Base-by-base conservation (phyloP, 2,329 filamentous ascomycete genomes). In the Aspergillus caelatus region DNA sequence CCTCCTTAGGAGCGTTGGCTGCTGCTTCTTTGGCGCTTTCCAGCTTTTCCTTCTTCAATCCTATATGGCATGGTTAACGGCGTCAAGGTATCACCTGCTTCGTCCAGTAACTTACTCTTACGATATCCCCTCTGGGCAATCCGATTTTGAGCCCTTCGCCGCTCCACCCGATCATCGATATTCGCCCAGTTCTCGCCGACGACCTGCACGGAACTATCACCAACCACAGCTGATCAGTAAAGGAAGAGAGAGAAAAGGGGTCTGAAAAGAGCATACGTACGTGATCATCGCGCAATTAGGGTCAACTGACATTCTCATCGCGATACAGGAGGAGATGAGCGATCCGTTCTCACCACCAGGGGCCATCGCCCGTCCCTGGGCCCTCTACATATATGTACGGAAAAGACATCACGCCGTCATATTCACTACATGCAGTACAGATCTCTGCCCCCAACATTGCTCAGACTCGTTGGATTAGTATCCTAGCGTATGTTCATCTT, bases 61-160 rank as follows among this genome's bases (percentile, higher is more conserved):
- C 45, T 48, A 28, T 12, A 21, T 19, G 5, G 7, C 23, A 26
- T 3, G 21, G 23, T 48, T 48, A 48, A 48, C 21, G 14, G 21
- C 9, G 4, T 26, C 5, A 14, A 19, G 45, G 2, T 3, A 28
- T 48, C 12, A n/a, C 1, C 8, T 41, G 1, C 16, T 9, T n/a
- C 39, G 7, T n/a, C 11, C 6, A 8, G 16, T 19, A 53, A 57
- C 62, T 54, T 32, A 61, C 62, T 21, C 36, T 55, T 57, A 45
- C 62, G 58, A 57, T 63, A 63, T 36, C 62, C 62, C 23, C 62
- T 48, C 48, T 63, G 62, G 12, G 62, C 62, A 60, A 63, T 61
- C 21, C 62, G 62, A 61, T 63, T 63, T 36, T 63, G 62, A 39
- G 62, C 62, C 26, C 62, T 53, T 52, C 62, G 62, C 45, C 62